A percentile compares a stretch with the other conserved stretches of the same genome.
Conservation (phyloP, 805 yeast genomes). For the Candida ascalaphidarum region DNA sequence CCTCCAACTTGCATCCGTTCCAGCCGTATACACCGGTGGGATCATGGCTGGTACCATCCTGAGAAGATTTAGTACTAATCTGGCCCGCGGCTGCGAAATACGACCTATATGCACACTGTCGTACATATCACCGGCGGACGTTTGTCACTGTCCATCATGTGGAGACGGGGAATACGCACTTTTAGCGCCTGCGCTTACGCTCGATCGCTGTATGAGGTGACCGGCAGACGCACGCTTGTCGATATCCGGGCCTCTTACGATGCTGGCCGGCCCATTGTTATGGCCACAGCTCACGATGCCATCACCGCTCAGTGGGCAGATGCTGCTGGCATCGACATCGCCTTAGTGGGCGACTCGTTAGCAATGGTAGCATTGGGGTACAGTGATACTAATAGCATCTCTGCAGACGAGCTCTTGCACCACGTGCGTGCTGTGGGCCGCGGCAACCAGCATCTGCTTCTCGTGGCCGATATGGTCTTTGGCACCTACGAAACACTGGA, state of each 20-base stretch:
- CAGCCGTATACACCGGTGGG: too few relatives aligned
- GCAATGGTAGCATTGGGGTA: constrained; percentile 90
- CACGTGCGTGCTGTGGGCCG: constrained; percentile 71
- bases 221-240: constrained; percentile 4
- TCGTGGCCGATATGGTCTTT: constrained; percentile 84
- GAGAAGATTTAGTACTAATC: too few relatives aligned
- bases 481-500: constrained; percentile 70
- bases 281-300: constrained; percentile 83
- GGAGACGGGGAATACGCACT: too few relatives aligned
- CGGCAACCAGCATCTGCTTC: constrained; percentile 55
- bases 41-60: too few relatives aligned
- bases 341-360: constrained; percentile 84
- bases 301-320: constrained; percentile 69
- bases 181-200: too few relatives aligned
- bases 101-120: too few relatives aligned
- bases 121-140: too few relatives aligned
- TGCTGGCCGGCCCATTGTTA: constrained; percentile 24
- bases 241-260: constrained; percentile 10
- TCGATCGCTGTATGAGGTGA: too few relatives aligned
- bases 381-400: constrained; percentile 63
- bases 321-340: constrained; percentile 55
- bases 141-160: too few relatives aligned
- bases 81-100: too few relatives aligned
- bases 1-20: too few relatives aligned
- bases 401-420: constrained; percentile 71